Conservation (phyloP, 345 rosid species). For the Melastoma malabathricum region DNA sequence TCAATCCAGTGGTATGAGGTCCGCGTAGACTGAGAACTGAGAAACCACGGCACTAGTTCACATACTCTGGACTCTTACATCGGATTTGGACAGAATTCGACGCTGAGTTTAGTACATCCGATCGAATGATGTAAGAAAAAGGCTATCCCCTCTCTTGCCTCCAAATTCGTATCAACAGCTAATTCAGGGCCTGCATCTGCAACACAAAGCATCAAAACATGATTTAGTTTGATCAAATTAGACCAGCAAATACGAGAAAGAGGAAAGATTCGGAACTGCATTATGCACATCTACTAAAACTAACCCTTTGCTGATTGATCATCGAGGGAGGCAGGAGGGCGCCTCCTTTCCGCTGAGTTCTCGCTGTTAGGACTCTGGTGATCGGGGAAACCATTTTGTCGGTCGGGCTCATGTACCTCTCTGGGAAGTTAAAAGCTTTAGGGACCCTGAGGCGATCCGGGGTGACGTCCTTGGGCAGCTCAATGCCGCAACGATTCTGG, state of each 20-base stretch:
- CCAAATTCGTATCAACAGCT: too few species aligned
- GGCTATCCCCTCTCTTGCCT: too few species aligned
- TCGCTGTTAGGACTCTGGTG: slow-evolving; percentile 67
- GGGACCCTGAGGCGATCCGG: slow-evolving; percentile 67
- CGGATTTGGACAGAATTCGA: background rate
- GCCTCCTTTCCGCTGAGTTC: slow-evolving; percentile 39
- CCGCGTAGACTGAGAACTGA: slow-evolving; percentile 40
- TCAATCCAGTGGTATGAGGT: slow-evolving; percentile 83
- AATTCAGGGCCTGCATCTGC: too few species aligned
- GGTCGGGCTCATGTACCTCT: slow-evolving; percentile 78
- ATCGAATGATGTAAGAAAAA: too few species aligned
- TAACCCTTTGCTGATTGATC: background rate
- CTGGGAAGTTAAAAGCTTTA: slow-evolving; percentile 58
- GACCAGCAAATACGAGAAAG: too few species aligned
- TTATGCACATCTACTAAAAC: too few species aligned
- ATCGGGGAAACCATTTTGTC: slow-evolving; percentile 78
- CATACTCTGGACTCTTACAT: background rate
- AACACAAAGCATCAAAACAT: too few species aligned
- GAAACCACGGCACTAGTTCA: slow-evolving; percentile 7
- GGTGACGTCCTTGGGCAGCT: slow-evolving; percentile 30
- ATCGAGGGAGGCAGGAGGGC: slow-evolving; percentile 40
- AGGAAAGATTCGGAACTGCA: too few species aligned
- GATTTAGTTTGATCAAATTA: too few species aligned
- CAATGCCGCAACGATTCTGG: slow-evolving; percentile 2
- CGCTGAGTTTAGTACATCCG: too few species aligned